Conservation (phyloP, 73 alveolate species). For the Paramecium caudatum region DNA sequence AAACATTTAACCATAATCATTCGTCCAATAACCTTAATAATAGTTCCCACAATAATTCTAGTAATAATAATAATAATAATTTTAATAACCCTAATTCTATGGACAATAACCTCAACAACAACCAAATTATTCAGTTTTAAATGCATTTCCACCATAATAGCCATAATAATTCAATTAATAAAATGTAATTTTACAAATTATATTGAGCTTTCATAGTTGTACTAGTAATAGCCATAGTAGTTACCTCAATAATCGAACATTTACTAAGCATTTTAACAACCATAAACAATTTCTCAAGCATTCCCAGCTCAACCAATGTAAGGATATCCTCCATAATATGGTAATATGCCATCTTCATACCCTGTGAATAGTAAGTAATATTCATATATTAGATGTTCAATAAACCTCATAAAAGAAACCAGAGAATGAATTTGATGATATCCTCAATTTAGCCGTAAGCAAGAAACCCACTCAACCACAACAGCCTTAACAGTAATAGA, state of each 20-base stretch:
- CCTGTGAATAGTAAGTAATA: slow-evolving; percentile 4
- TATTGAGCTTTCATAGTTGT: no score
- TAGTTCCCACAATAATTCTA: no score
- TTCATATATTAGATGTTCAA: neutral
- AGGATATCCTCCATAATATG: neutral
- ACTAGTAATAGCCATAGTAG: no score
- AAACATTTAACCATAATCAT: neutral
- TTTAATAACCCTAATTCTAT: neutral
- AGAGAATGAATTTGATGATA: slow-evolving; percentile 47
- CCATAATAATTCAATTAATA: neutral
- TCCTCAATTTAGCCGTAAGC: slow-evolving; percentile 37
- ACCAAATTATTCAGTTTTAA: neutral
- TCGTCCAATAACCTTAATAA: neutral
- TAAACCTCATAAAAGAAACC: slow-evolving; percentile 9
- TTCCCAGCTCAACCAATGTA: neutral
- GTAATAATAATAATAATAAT: no score
- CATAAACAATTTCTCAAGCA: neutral
- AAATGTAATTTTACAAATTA: neutral
- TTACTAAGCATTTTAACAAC: slow-evolving; percentile 17
- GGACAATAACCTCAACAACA: neutral
- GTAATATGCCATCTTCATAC: no score
- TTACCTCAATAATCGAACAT: neutral
- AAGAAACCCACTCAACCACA: neutral
- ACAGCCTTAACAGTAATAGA: neutral
- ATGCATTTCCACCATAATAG: slow-evolving; percentile 34